Base-by-base conservation (phyloP, 805 yeast species). In the Priceomyces carsonii region DNA sequence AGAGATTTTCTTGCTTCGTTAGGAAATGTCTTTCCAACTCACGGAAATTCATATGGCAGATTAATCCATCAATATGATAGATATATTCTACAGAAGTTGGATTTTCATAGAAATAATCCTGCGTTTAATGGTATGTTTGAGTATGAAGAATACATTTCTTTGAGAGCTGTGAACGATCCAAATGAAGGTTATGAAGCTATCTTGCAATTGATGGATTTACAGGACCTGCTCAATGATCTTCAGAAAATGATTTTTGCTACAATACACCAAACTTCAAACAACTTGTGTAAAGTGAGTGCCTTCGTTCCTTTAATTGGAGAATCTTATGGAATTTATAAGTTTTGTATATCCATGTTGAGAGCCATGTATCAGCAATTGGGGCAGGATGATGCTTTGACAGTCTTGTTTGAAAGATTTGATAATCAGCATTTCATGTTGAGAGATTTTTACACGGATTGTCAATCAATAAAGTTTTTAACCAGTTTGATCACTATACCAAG, bases 101-200 rank as follows among this genome's bases (percentile, higher is more conserved):
- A 77, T 41, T 91, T 91, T 61, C 98, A 91, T 58, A 75, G 81
- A 40, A 73, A 75, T 40, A 95, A 93, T 52, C 80, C 86, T 9
- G 95, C 89, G 4, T 93, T 91, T 63, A 91, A 85, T 53, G 99
- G 98, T 23, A 88, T 88, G 23, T 91, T 91, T 60, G 99, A 91
- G 57, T 93, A 91, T 55, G 95, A 89, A 59, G 99, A 91, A 57
- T 93, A 91, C 55, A 80, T 90, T 28, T 86, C 96, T 3, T 71
- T 91, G 46, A 77, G 86, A 39, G 80, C 89, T 3, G 95, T 87
- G 24, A 82, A 87, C 50, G 96, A 91, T 58, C 97, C 97, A 5
- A 89, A 91, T 55, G 96, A 89, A 63, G 98, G 98, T 5, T 90
- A 84, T 57, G 95, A 91, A 54, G 81, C 95, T 1, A 79, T 91